Conservation (phyloP, 2,329 filamentous ascomycete species). For the Trichoderma pleuroti region DNA sequence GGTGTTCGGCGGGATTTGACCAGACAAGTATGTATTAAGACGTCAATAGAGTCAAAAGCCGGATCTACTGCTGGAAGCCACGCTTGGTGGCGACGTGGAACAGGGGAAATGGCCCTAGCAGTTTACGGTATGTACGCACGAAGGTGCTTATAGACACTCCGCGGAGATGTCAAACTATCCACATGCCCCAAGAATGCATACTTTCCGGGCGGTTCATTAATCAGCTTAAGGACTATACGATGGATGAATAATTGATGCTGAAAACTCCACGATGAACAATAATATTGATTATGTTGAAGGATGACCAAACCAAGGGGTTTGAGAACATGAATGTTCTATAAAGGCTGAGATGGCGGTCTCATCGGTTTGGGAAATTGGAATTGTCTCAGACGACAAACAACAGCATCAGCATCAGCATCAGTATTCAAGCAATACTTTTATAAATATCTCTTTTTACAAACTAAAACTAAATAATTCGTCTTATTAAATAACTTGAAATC, state of each 20-base stretch:
- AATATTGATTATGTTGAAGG: neutral
- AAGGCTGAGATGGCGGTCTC: neutral
- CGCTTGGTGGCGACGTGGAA: neutral
- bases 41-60: neutral
- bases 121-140: neutral
- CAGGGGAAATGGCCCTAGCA: neutral
- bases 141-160: neutral
- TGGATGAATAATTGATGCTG: conserved; percentile 1
- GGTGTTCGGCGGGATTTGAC: neutral
- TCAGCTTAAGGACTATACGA: neutral
- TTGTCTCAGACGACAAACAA: neutral
- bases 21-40: neutral
- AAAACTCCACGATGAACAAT: neutral
- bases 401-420: neutral
- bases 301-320: neutral
- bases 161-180: neutral
- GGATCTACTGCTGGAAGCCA: neutral
- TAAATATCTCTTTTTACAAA: neutral
- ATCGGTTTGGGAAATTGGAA: neutral
- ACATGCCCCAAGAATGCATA: neutral
- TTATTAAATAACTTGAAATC: neutral
- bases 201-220: neutral
- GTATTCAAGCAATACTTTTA: neutral
- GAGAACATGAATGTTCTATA: neutral
- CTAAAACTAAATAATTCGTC: neutral